Conservation (phyloP, 176 grass and related monocot species). For the Oryza nivara region DNA sequence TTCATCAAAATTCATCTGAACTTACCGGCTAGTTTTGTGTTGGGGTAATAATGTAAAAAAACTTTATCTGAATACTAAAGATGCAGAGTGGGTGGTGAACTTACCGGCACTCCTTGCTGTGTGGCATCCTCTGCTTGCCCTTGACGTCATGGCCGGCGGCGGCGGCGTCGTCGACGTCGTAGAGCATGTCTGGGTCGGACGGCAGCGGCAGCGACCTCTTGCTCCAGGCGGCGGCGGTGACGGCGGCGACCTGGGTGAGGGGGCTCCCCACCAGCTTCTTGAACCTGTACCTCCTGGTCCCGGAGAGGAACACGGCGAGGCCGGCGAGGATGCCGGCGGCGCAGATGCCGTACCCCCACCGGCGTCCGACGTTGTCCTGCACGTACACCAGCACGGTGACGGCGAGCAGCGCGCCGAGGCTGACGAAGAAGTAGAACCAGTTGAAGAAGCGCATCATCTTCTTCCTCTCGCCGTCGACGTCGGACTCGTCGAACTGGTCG, state of each 20-base stretch:
- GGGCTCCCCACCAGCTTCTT: slow-evolving; percentile 94
- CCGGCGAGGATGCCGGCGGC: slow-evolving; percentile 64
- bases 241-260: slow-evolving; percentile 77
- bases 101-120: slow-evolving; percentile 82
- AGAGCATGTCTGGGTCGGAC: slow-evolving; percentile 60
- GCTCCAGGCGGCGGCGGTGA: slow-evolving; percentile 62
- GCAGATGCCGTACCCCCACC: slow-evolving; percentile 74
- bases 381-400: slow-evolving; percentile 93
- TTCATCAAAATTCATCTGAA: not conserved
- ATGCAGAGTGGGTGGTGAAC: not conserved
- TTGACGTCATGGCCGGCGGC: slow-evolving; percentile 54
- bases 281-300: slow-evolving; percentile 75
- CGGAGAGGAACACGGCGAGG: slow-evolving; percentile 58
- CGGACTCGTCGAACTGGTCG: slow-evolving; percentile 88
- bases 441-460: slow-evolving; percentile 91
- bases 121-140: slow-evolving; percentile 72
- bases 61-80: no score
- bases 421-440: slow-evolving; percentile 99
- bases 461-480: slow-evolving; percentile 54
- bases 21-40: not conserved
- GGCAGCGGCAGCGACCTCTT: slow-evolving; percentile 71
- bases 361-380: slow-evolving; percentile 78
- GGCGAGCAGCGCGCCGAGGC: slow-evolving; percentile 85
- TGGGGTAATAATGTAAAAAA: no score
- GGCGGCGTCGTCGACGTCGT: slow-evolving; percentile 44